A percentile compares a stretch with the other conserved stretches of the same genome.
Evolutionary conservation across 164 flowering plant genomes (phyloP).

Genomic region (Warburgia ugandensis): DNA sequence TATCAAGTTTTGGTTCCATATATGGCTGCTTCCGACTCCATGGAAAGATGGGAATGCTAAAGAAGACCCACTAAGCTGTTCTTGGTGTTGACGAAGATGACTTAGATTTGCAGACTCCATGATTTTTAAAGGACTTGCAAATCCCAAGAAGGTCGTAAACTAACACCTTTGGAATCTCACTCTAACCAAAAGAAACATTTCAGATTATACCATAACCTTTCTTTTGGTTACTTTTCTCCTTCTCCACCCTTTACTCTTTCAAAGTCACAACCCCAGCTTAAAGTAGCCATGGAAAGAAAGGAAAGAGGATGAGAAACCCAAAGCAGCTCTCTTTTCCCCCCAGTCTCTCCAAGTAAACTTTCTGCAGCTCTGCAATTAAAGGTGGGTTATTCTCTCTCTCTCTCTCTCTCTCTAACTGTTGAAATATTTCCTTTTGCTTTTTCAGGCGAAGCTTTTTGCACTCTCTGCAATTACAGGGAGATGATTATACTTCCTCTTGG

Average conservation of each 20-base stretch:
- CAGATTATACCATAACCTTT: conserved; percentile 50
- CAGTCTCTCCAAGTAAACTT: conserved; percentile 18
- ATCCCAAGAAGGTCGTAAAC: conserved; percentile 53
- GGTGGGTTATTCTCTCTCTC: conserved; percentile 5
- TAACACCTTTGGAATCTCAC: conserved; percentile 36
- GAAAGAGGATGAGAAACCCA: conserved; percentile 7
- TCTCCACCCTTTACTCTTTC: conserved; percentile 78
- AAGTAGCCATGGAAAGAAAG: conserved; percentile 47
- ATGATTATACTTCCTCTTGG: conserved; percentile 42
- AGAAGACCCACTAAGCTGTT: conserved; percentile 38
- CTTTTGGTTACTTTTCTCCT: conserved; percentile 38
- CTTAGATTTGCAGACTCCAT: conserved; percentile 81
- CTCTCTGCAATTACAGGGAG: conserved; percentile 47
- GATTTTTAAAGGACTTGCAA: conserved; percentile 37
- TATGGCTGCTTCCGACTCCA: conserved; percentile 30
- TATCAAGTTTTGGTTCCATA: conserved; percentile 43
- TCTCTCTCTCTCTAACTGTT: conserved; percentile 2
- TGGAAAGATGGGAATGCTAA: conserved; percentile 32
- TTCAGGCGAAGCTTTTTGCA: conserved; percentile 18
- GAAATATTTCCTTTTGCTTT: conserved; percentile 10
- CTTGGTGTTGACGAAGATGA: conserved; percentile 47
- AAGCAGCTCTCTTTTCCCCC: conserved; percentile 3
- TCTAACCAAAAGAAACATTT: conserved; percentile 32
- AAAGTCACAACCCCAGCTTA: conserved; percentile 17
- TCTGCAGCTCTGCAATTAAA: conserved; percentile 19